Evolutionary conservation across 768 basidiomycete species (phyloP).

Genomic region (Trametes villosa): DNA sequence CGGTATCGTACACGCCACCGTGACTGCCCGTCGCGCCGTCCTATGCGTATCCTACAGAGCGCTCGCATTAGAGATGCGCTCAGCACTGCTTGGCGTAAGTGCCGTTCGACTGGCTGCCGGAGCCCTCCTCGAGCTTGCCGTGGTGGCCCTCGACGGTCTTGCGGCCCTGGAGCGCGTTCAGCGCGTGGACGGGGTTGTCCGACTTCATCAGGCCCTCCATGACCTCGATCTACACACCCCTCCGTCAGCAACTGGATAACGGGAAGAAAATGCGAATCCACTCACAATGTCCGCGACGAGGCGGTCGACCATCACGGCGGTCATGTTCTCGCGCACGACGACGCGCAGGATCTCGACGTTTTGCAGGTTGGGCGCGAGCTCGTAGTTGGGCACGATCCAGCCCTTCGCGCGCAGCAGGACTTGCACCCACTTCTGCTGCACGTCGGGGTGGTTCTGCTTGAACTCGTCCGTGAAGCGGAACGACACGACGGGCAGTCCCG

Average conservation of each 20-base stretch:
- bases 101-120: conserved; percentile 53
- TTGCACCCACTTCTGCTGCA: conserved; percentile 65
- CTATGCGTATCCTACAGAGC: too few species aligned
- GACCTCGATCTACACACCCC: conserved; percentile 54
- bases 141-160: conserved; percentile 43
- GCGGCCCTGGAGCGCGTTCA: conserved; percentile 46
- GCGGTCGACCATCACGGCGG: conserved; percentile 51
- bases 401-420: conserved; percentile 50
- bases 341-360: conserved; percentile 63
- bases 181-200: conserved; percentile 53
- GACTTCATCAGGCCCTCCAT: conserved; percentile 58
- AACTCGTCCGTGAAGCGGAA: conserved; percentile 61
- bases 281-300: conserved; percentile 72
- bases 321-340: conserved; percentile 59
- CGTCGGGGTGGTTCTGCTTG: conserved; percentile 53
- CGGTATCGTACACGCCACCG: too few species aligned
- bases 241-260: neutral
- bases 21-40: too few species aligned
- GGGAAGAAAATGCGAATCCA: conserved; percentile 10
- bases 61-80: too few species aligned
- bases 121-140: conserved; percentile 53
- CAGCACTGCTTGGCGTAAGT: conserved; percentile 75
- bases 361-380: conserved; percentile 56
- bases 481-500: conserved; percentile 57
- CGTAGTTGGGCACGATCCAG: conserved; percentile 67